Evolutionary conservation across 768 basidiomycete species (phyloP), one percentile per base, ranked within the genome.

Genomic region (Tubosaeta sp.): DNA sequence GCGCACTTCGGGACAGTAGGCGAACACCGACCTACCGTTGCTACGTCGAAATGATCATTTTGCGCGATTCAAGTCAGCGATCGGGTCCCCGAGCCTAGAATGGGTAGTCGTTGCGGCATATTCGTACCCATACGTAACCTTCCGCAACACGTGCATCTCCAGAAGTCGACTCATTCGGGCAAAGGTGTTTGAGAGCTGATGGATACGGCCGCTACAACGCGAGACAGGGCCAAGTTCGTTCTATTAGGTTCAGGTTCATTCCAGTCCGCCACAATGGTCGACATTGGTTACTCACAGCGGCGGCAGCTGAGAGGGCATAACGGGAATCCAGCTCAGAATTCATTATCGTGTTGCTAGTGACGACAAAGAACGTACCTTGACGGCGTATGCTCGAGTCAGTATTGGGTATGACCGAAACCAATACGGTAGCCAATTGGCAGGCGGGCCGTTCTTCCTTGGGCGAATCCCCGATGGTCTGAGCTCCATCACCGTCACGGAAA

Each of bases 11-110:
- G 46, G 49, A 46, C 33, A 29, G 39, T 41, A n/a, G 37, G 48
- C 48, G 19, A 42, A 62, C 43, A 48, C 35, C 27, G 50, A 53
- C 56, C 26, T 53, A 50, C 51, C 29, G 65, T 68, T 66, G 64
- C 59, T 19, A 68, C 45, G 63, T 52, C 53, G 45, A 50, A 57
- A 38, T 55, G 59, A 55, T 60, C 22, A 48, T 41, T 39, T 44
- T 34, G 53, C 31, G 45, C 55, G 59, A 57, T 67, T 61, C 43
- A 55, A 56, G 65, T 63, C 56, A 58, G 47, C 54, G 63, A 65
- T 65, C 59, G 62, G 53, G 54, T 61, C 52, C 29, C 63, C 58
- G 63, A 53, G 54, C 46, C 63, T 58, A 66, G 59, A 63, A 63
- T 46, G 43, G 41, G 8, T 35, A 50, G 42, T 51, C 46, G 54